Evolutionary conservation across 176 grass and related monocot genomes (phyloP).

Genomic region (Rhynchospora pubera): DNA sequence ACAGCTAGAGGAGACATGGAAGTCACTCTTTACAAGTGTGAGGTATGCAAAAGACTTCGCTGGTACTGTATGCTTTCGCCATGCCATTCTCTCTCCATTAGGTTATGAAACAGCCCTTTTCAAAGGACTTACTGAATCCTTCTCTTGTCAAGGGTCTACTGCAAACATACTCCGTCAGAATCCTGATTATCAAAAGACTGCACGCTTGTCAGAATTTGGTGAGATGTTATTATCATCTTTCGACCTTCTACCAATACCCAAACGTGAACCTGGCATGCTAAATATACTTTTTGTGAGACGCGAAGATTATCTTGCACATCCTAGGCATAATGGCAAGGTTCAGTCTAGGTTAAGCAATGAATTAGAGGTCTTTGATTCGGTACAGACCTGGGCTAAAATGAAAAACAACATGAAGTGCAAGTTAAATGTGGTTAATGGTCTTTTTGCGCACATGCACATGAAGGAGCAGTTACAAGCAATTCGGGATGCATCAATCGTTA

Average conservation of each 20-base stretch:
- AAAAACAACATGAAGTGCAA: slow-evolving; percentile 40
- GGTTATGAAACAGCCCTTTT: slow-evolving; percentile 95
- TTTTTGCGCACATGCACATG: slow-evolving; percentile 90
- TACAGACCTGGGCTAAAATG: slow-evolving; percentile 61
- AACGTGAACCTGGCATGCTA: slow-evolving; percentile 34
- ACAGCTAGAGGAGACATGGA: slow-evolving; percentile 90
- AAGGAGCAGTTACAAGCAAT: slow-evolving; percentile 80
- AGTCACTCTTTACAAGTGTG: slow-evolving; percentile 70
- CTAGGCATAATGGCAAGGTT: slow-evolving; percentile 80
- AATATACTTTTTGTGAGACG: slow-evolving; percentile 92
- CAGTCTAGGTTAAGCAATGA: slow-evolving; percentile 90
- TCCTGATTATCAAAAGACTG: slow-evolving; percentile 51
- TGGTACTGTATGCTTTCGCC: slow-evolving; percentile 83
- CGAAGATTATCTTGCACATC: slow-evolving; percentile 92
- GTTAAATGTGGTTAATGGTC: slow-evolving; percentile 80
- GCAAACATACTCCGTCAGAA: slow-evolving; percentile 35
- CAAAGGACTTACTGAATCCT: slow-evolving; percentile 77
- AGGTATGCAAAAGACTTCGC: slow-evolving; percentile 87
- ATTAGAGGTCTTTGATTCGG: slow-evolving; percentile 51
- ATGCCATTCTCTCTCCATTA: slow-evolving; percentile 77
- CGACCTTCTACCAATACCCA: slow-evolving; percentile 37
- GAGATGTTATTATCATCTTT: slow-evolving; percentile 80
- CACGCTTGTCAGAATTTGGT: slow-evolving; percentile 89
- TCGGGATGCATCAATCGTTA: slow-evolving; percentile 67
- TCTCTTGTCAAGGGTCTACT: slow-evolving; percentile 57